Evolutionary conservation across 148 eudicot genomes (phyloP), one percentile per base, ranked within the genome.

Genomic region (Salicornia ramosissima): DNA sequence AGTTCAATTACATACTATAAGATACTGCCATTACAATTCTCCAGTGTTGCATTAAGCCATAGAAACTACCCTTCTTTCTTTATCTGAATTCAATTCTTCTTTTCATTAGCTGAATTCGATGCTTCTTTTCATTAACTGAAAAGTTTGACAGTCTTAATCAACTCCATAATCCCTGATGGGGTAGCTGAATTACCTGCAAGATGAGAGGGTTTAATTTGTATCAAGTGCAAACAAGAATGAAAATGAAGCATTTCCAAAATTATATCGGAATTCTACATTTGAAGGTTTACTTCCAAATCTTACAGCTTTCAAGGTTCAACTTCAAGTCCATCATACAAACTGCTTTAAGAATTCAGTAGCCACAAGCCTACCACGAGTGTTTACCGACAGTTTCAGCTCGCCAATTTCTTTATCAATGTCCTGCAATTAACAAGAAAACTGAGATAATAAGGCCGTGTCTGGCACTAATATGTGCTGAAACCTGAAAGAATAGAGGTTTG

Each of bases 281-380:
- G 22, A 64, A 43, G n/a, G 22, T 54, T 64, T 40, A n/a, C 43
- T 43, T 46, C 36, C 47, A 13, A 40, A 24, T 4, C 28, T 21
- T 12, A 46, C 16, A 28, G n/a, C 42, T 29, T 10, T n/a, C 31
- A 52, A 68, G 4, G 16, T 57, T 31, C 12, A n/a, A 42, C 16
- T 40, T 65, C 51, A 7, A 47, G n/a, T 40, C 13, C 10, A 7
- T 85, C 83, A 91, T 59, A 86, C 71, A 71, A 94, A 94, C 74
- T 94, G 99, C 85, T 88, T 94, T 58, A 90, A 77, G 73, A 94
- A 94, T 80, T 94, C 99, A 0, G 96, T 86, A n/a, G 99, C 99
- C 73, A 94, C 99, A 36, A 94, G 88, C 79, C 97, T 90, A 26
- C 99, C 99, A 53, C 99, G 81, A 21, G 99, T 90, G 76, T 86